A percentile compares a stretch with the other conserved stretches of the same genome.
Conservation (phyloP, 2,329 filamentous ascomycete species). For the Aspergillus arachidicola region DNA sequence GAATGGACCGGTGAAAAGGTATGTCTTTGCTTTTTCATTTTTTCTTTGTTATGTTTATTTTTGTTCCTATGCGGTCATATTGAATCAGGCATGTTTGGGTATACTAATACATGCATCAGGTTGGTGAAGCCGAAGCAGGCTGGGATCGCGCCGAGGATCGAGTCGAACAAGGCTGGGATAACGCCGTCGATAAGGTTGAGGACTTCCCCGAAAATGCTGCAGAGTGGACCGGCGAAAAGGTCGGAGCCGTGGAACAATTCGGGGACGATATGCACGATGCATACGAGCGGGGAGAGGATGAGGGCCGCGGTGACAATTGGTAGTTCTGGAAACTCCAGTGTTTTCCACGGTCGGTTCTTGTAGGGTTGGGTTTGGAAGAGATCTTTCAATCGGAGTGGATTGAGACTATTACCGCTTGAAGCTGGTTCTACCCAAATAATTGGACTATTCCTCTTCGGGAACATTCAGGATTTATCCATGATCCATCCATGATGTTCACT, state of each 20-base stretch:
- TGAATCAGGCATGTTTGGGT: background rate
- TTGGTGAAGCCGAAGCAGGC: conserved; percentile 43
- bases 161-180: conserved; percentile 27
- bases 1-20: conserved; percentile 47
- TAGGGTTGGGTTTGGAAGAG: background rate
- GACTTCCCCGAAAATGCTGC: conserved; percentile 41
- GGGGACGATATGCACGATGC: conserved; percentile 46
- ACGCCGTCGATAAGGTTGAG: conserved; percentile 35
- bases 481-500: too few relatives aligned
- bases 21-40: conserved; percentile 12
- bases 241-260: conserved; percentile 48
- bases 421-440: background rate
- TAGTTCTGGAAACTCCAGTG: background rate
- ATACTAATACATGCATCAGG: conserved; percentile 19
- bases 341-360: background rate
- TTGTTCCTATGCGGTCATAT: background rate
- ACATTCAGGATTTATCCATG: background rate
- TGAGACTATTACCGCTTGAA: background rate
- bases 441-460: background rate
- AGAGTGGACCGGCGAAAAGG: conserved; percentile 43
- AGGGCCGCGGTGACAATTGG: conserved; percentile 28
- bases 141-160: conserved; percentile 35
- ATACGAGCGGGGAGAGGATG: conserved; percentile 46
- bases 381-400: background rate
- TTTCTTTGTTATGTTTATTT: background rate